These are phyloP conservation scores for Pelargonium myrrhifolium DNA, from an alignment of 441 rosid species.

Conservation along the genomic window DNA sequence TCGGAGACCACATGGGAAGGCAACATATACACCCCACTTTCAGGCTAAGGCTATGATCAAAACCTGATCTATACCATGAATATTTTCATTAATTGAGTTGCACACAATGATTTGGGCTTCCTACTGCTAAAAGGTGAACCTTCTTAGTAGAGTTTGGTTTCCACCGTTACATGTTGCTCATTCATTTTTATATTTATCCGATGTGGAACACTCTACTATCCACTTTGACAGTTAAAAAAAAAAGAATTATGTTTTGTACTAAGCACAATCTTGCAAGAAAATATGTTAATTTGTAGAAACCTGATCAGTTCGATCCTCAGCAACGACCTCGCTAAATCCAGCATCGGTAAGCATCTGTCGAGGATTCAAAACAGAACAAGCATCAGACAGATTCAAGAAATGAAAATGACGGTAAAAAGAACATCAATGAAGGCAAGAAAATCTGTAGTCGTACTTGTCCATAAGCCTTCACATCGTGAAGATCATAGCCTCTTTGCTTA, in stretches of 20 bases:
- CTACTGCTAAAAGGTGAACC: no score
- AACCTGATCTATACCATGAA: no score
- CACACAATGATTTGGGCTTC: no score
- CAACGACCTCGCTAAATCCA: slow-evolving; percentile 66
- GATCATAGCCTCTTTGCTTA: slow-evolving; percentile 94
- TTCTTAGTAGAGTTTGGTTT: no score
- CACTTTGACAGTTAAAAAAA: no score
- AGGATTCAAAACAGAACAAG: slow-evolving; percentile 2
- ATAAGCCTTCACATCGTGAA: slow-evolving; percentile 71
- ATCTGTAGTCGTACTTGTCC: slow-evolving; percentile 53
- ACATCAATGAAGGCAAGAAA: neutral
- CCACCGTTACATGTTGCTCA: no score
- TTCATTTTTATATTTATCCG: no score
- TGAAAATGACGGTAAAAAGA: neutral
- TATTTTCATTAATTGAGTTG: no score
- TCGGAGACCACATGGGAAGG: no score
- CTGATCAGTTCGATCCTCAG: slow-evolving; percentile 90
- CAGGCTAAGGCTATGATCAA: no score
- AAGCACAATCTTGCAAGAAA: neutral
- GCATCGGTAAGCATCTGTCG: slow-evolving; percentile 75
- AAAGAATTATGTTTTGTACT: neutral
- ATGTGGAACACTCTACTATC: no score
- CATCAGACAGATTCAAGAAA: neutral
- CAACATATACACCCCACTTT: no score
- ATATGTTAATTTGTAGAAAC: slow-evolving; percentile 22